Percentiles rank a stretch among this genome's conserved stretches.
These are phyloP conservation scores for Chlorella sp. DNA, from an alignment of 139 green algal genomes.

Conservation along the genomic window DNA sequence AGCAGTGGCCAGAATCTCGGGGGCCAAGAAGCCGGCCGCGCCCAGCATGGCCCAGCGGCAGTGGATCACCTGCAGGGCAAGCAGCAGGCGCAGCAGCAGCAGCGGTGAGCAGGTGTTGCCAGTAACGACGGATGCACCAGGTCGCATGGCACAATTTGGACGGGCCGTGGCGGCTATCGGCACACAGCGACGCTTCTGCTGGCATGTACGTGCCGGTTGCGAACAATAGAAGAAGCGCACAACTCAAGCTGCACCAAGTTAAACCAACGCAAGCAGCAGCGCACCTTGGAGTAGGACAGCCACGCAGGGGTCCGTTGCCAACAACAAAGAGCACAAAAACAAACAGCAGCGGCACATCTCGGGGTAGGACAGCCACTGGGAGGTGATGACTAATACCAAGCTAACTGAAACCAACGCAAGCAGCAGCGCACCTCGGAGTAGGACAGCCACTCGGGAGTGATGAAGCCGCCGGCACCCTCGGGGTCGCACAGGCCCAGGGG, in stretches of 20 bases:
- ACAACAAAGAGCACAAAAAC: no score
- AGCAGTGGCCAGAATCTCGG: constrained; percentile 85
- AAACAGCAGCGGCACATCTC: no score
- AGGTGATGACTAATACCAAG: no score
- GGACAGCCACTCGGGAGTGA: constrained; percentile 93
- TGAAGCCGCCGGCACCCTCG: constrained; percentile 87
- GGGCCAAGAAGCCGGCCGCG: constrained; percentile 92
- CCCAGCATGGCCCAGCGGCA: constrained; percentile 96
- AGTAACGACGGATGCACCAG: no score
- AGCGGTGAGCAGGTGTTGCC: no score
- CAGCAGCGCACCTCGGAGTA: constrained; percentile 47
- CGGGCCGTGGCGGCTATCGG: no score
- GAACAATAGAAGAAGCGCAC: no score
- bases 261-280: not conserved
- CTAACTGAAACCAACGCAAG: not conserved
- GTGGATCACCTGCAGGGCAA: constrained; percentile 73
- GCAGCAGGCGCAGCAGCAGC: no score
- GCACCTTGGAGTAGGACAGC: constrained; percentile 72
- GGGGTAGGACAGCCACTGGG: no score
- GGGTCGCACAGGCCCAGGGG: constrained; percentile 95
- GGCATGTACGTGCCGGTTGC: no score
- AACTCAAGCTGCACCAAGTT: no score
- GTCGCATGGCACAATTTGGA: not conserved
- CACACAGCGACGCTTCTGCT: no score
- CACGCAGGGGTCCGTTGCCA: constrained; percentile 93